Conservation (phyloP, 768 basidiomycete species). For the Candolleomyces aberdarensis region DNA sequence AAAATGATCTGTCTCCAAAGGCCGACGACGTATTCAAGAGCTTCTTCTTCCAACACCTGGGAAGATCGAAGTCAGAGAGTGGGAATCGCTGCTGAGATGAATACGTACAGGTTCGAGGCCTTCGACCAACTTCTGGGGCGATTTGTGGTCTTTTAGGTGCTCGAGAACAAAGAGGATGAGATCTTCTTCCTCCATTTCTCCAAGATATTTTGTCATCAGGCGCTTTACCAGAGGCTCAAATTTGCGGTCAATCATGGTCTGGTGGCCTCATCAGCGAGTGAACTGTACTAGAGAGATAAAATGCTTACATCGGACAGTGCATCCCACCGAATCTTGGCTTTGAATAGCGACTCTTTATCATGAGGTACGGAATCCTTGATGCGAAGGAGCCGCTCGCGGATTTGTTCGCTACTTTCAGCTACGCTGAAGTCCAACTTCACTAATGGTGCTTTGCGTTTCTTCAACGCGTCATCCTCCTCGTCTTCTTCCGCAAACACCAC, state of each 20-base stretch:
- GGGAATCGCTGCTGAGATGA: not conserved
- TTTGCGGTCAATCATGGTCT: slow-evolving; percentile 83
- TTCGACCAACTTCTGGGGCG: slow-evolving; percentile 81
- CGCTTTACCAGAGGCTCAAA: slow-evolving; percentile 81
- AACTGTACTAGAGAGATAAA: slow-evolving; percentile 5
- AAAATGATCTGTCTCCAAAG: slow-evolving; percentile 94
- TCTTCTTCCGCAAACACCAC: slow-evolving; percentile 77
- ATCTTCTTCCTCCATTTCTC: slow-evolving; percentile 91
- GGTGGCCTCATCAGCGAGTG: slow-evolving; percentile 13
- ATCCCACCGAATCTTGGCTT: slow-evolving; percentile 88
- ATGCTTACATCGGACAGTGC: slow-evolving; percentile 77
- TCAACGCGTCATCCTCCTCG: slow-evolving; percentile 82
- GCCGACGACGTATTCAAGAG: slow-evolving; percentile 67
- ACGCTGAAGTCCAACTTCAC: slow-evolving; percentile 89
- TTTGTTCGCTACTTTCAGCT: slow-evolving; percentile 75
- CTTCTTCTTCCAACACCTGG: slow-evolving; percentile 93
- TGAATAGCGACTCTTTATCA: slow-evolving; percentile 78
- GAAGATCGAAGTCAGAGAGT: slow-evolving; percentile 5
- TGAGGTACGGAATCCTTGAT: slow-evolving; percentile 71
- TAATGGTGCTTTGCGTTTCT: slow-evolving; percentile 82
- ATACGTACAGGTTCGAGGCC: slow-evolving; percentile 84
- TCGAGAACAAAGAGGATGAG: slow-evolving; percentile 92
- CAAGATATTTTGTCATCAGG: slow-evolving; percentile 83
- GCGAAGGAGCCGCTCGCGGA: slow-evolving; percentile 75
- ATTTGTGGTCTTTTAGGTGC: slow-evolving; percentile 88